Conservation (phyloP, 371 early-diverging fungal species). For the Haplosporangium sp. region DNA sequence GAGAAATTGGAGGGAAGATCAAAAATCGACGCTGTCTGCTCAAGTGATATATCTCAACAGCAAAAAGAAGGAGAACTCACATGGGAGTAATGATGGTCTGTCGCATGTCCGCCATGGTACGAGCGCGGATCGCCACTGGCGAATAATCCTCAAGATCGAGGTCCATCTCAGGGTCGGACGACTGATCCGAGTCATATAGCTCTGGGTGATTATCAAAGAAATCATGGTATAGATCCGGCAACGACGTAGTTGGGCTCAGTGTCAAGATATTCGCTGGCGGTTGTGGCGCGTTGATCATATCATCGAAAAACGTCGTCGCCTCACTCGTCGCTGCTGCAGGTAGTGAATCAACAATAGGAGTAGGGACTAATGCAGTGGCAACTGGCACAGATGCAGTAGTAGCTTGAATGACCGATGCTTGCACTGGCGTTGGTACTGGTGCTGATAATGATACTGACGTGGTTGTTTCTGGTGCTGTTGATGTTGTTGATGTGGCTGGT, state of each 20-base stretch:
- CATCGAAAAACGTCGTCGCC: conserved; percentile 55
- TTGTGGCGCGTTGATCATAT: conserved; percentile 54
- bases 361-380: too few relatives aligned
- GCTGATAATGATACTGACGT: background rate
- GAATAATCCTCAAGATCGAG: conserved; percentile 37
- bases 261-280: conserved; percentile 49
- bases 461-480: conserved; percentile 7
- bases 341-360: too few relatives aligned
- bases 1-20: too few relatives aligned
- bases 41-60: background rate
- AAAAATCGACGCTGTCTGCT: background rate
- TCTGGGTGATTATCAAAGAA: conserved; percentile 55
- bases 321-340: conserved; percentile 20
- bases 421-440: background rate
- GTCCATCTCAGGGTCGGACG: conserved; percentile 51
- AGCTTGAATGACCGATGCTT: too few relatives aligned
- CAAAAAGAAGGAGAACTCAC: conserved; percentile 27
- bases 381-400: too few relatives aligned
- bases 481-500: background rate
- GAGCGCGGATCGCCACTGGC: conserved; percentile 34
- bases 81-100: conserved; percentile 29
- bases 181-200: conserved; percentile 49
- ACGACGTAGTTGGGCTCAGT: conserved; percentile 41
- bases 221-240: conserved; percentile 55
- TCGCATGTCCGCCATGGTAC: conserved; percentile 50